Evolutionary conservation across 192 early-diverging fungal species (phyloP), one percentile per base, ranked within the genome.

Genomic region (Coemansia sp.): DNA sequence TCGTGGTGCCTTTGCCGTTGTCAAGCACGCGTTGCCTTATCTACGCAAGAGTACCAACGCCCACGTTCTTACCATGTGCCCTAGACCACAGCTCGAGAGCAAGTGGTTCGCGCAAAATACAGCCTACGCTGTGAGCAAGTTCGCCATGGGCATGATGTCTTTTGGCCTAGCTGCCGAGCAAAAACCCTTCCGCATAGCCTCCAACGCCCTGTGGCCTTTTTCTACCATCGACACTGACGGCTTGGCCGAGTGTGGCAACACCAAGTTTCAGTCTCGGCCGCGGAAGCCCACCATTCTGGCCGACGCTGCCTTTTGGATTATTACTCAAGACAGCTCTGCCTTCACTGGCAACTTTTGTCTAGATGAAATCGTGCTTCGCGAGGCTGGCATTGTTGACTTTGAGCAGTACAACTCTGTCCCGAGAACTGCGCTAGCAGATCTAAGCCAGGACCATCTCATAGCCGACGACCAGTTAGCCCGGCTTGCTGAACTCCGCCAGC

Each of bases 101-200:
- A 58, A 81, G 32, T 93, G 87, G 89, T 94, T 91, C 75, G 76
- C 62, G 32, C 51, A 66, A 45, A 86, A 92, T 69, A 82, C 86
- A 34, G 87, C 87, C 23, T 89, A 89, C 61, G 81, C 85, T 8
- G 83, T 85, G 70, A 72, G 84, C 74, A 90, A 90, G 67, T 77
- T 86, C 73, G 78, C 85, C 67, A 91, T 91, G 91, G 86, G 86
- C 9, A 78, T 94, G 85, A 80, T 85, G 65, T 88, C 87, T 11
- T 80, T 92, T 63, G 92, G 92, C 11, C 78, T 91, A 69, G 59
- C 89, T n/a, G 89, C 77, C 2, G 93, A 94, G 71, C 86, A 92
- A 64, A 73, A 79, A 8, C 64, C 71, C 23, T 75, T 89, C 65
- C 87, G 88, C 50, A 84, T 93, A 61, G 91, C 88, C 3, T 91